Conservation (phyloP, 1,284 basidiomycete genomes). For the Cystobasidium pallidum region DNA sequence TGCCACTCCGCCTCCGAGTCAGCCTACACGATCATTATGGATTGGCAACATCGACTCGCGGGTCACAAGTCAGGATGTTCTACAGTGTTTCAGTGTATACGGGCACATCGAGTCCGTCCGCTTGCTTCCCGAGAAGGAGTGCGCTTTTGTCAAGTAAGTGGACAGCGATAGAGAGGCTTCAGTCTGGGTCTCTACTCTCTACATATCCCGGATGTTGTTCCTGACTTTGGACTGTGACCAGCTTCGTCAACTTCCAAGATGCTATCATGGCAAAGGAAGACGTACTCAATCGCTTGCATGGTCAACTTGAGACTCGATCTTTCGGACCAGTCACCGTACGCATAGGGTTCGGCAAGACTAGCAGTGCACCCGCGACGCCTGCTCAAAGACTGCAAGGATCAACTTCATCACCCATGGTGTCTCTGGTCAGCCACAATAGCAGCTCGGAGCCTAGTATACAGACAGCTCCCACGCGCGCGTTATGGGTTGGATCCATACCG, state of each 20-base stretch:
- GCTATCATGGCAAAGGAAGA: conserved; percentile 96
- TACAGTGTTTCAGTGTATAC: conserved; percentile 91
- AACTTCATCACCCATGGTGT: conserved; percentile 62
- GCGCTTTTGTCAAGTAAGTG: conserved; percentile 98
- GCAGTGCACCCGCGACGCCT: conserved; percentile 85
- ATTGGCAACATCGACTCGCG: conserved; percentile 94
- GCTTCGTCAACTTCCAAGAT: conserved; percentile 78
- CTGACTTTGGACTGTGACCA: too few species aligned
- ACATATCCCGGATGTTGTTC: too few species aligned
- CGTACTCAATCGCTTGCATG: conserved; percentile 88
- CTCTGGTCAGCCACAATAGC: conserved; percentile 1
- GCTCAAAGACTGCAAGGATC: conserved; percentile 20
- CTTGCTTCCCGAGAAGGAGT: conserved; percentile 95
- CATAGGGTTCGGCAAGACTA: conserved; percentile 96
- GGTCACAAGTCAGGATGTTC: conserved; percentile 90
- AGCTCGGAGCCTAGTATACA: conserved; percentile 45
- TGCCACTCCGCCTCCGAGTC: conserved; percentile 61
- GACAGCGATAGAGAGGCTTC: too few species aligned
- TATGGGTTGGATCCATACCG: conserved; percentile 96
- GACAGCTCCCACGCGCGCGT: conserved; percentile 80
- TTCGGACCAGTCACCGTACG: conserved; percentile 78
- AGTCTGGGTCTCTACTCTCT: too few species aligned
- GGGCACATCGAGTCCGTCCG: conserved; percentile 94
- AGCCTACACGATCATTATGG: conserved; percentile 93
- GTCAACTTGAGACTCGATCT: conserved; percentile 82